Percentiles rank a stretch among this genome's conserved stretches.
Evolutionary conservation across 352 stramenopile genomes (phyloP).

Genomic region (Phytophthora macrochlamydospora): DNA sequence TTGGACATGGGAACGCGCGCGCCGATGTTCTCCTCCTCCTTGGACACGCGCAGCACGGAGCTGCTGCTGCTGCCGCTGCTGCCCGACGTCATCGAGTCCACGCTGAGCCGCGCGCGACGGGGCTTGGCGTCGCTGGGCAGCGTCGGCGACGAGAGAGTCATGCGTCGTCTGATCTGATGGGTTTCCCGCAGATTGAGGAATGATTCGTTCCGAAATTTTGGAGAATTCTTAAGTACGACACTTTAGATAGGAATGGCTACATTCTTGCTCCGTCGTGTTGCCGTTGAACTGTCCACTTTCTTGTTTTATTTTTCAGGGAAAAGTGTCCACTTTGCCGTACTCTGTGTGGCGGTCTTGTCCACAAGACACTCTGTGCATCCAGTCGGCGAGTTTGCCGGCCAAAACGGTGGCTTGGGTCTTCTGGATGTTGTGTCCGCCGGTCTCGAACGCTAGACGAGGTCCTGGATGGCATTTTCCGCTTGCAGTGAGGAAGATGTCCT

Average conservation of each 20-base stretch:
- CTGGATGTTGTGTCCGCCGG: constrained; percentile 76
- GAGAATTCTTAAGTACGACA: neutral
- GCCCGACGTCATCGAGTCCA: constrained; percentile 34
- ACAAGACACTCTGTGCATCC: constrained; percentile 47
- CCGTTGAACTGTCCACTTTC: constrained; percentile 1
- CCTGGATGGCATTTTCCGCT: constrained; percentile 36
- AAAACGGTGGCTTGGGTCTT: constrained; percentile 64
- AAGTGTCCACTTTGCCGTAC: neutral
- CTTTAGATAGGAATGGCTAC: constrained; percentile 4
- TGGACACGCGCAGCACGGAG: constrained; percentile 64
- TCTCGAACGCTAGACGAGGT: constrained; percentile 49
- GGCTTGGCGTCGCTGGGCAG: constrained; percentile 31
- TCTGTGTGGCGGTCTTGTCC: constrained; percentile 11
- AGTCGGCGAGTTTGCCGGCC: constrained; percentile 41
- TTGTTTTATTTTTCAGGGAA: no score
- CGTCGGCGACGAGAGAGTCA: constrained; percentile 54
- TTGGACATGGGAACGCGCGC: constrained; percentile 81
- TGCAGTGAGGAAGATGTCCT: constrained; percentile 53
- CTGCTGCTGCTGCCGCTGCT: constrained; percentile 25
- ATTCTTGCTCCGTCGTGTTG: constrained; percentile 10
- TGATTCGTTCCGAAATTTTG: constrained; percentile 1
- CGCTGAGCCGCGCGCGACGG: constrained; percentile 36
- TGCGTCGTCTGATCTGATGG: constrained; percentile 1
- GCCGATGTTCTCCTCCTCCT: constrained; percentile 85
- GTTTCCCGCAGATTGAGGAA: constrained; percentile 7